Conservation (phyloP, 2,329 filamentous ascomycete species). For the Arthrobotrys iridis region DNA sequence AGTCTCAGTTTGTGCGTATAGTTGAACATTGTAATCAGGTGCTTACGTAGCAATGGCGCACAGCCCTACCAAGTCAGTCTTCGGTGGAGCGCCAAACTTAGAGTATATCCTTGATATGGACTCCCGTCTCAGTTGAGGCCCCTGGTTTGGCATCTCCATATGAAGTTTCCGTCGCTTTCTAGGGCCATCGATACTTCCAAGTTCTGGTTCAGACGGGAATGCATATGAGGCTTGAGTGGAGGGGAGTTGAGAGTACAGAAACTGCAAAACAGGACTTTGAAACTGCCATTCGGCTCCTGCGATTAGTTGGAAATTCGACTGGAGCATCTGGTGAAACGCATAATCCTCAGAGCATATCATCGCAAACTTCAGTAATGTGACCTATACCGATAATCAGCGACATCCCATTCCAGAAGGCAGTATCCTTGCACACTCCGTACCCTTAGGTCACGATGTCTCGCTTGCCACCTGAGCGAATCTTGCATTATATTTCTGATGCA, state of each 20-base stretch:
- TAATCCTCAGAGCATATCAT: conserved; percentile 47
- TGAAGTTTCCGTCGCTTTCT: conserved; percentile 46
- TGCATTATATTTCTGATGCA: conserved; percentile 33
- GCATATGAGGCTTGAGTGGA: background rate
- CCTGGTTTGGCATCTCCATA: no score
- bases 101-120: conserved; percentile 38
- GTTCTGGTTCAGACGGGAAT: background rate
- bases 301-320: conserved; percentile 35
- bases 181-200: conserved; percentile 17
- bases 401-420: background rate
- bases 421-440: background rate
- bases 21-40: background rate
- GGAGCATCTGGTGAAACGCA: conserved; percentile 35
- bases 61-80: conserved; percentile 19
- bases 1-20: background rate
- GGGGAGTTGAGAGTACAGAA: conserved; percentile 18
- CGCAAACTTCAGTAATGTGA: conserved; percentile 44
- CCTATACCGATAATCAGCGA: conserved; percentile 1
- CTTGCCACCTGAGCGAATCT: conserved; percentile 43
- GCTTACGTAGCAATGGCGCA: conserved; percentile 41
- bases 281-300: conserved; percentile 32
- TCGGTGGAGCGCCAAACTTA: conserved; percentile 30
- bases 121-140: background rate
- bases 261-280: conserved; percentile 35
- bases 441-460: conserved; percentile 44